phyloP scores from a whole-genome alignment of 116 monocot species.

The Trichopus zeylanicus region DNA sequence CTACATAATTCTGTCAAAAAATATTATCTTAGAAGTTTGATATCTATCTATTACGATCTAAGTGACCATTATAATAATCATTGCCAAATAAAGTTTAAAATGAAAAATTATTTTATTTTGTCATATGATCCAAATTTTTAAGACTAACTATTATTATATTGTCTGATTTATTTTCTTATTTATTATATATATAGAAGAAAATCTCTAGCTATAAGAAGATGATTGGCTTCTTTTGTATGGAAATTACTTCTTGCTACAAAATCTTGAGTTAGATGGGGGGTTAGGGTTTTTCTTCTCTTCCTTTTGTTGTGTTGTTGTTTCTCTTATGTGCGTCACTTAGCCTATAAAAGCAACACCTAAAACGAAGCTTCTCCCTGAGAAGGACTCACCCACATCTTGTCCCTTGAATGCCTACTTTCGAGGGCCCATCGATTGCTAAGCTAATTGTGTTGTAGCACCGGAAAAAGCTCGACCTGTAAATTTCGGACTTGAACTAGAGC shows the following conservation, averaged over 20 bases:
- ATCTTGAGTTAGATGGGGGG: neutral
- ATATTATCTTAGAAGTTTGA: too few species aligned
- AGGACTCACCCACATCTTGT: neutral
- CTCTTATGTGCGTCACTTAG: neutral
- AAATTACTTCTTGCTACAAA: neutral
- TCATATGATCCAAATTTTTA: too few species aligned
- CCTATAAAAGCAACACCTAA: neutral
- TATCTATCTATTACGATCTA: too few species aligned
- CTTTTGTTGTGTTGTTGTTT: neutral
- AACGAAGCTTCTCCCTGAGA: neutral
- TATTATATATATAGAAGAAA: too few species aligned
- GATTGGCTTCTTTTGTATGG: neutral
- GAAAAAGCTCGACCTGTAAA: too few species aligned
- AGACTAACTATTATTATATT: too few species aligned
- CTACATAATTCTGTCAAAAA: too few species aligned
- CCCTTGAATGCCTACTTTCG: neutral
- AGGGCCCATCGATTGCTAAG: neutral
- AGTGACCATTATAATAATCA: too few species aligned
- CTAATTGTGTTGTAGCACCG: neutral
- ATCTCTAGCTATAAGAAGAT: neutral
- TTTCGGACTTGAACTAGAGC: too few species aligned
- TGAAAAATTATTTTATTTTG: too few species aligned
- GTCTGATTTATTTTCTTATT: too few species aligned
- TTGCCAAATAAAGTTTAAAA: too few species aligned
- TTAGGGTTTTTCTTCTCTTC: neutral